Percentiles rank a stretch among this genome's conserved stretches.
Conservation (phyloP, 2,329 filamentous ascomycete species). For the Phyllosticta citrichinensis region DNA sequence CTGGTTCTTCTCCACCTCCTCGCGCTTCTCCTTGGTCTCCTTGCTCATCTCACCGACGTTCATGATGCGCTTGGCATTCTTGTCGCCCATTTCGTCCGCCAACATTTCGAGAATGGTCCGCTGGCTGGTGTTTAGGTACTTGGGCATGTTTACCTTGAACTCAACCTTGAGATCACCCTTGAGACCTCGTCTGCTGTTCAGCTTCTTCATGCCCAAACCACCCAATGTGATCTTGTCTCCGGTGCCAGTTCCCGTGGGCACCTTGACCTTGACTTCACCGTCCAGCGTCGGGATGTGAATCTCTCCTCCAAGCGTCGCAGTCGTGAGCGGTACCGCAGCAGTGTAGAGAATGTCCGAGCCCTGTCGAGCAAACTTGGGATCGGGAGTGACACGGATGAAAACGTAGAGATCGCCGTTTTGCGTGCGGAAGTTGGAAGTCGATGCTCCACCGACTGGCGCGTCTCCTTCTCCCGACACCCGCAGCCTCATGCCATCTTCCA, state of each 20-base stretch:
- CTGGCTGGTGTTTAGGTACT: slow-evolving; percentile 85
- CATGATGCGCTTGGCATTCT: slow-evolving; percentile 86
- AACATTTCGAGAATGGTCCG: slow-evolving; percentile 90
- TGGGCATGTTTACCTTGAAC: slow-evolving; percentile 91
- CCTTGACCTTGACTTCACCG: slow-evolving; percentile 79
- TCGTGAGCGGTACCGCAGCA: slow-evolving; percentile 82
- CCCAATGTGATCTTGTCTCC: slow-evolving; percentile 83
- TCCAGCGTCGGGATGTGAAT: slow-evolving; percentile 84
- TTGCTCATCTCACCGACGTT: slow-evolving; percentile 52
- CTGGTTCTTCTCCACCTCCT: slow-evolving; percentile 16
- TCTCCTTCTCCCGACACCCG: slow-evolving; percentile 81
- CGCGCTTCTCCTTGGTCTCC: slow-evolving; percentile 13
- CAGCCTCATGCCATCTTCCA: slow-evolving; percentile 93
- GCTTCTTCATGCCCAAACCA: slow-evolving; percentile 89
- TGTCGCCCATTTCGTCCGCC: slow-evolving; percentile 90
- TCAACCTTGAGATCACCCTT: slow-evolving; percentile 84
- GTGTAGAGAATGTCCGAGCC: slow-evolving; percentile 92
- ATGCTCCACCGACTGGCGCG: slow-evolving; percentile 64
- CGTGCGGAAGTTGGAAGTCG: slow-evolving; percentile 52
- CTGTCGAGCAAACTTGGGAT: slow-evolving; percentile 77
- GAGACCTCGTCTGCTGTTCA: slow-evolving; percentile 53
- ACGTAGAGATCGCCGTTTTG: slow-evolving; percentile 84
- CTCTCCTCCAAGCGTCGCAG: slow-evolving; percentile 83
- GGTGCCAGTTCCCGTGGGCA: slow-evolving; percentile 82
- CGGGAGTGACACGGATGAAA: slow-evolving; percentile 77